Base-by-base conservation (phyloP, 2,329 filamentous ascomycete genomes). In the Atkinsonella hypoxylon region DNA sequence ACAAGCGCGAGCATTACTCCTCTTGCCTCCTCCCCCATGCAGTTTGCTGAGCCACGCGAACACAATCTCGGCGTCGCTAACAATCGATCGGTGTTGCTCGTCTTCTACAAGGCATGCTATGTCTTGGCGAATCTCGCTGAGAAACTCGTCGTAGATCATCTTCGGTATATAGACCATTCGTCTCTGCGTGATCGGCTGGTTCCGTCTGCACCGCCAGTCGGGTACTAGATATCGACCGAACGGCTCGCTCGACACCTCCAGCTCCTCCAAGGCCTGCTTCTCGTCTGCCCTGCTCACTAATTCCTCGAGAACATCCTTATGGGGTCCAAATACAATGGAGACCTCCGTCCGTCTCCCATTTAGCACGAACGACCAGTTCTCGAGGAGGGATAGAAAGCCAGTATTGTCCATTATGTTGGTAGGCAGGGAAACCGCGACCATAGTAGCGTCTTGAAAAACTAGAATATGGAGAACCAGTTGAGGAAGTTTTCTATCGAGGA, bases 131-230 rank as follows among this genome's bases (percentile, higher is more conserved):
- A 51, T 39, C 22, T 53, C 49, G 18, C 34, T 38, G 17, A 53
- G 32, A 13, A 53, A 39, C 10, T 51, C 46, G 2, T 51, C 46
- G 40, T 51, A 49, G 6, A 53, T 44, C 8, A 26, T 22, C 44
- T 53, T 45, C 15, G 52, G 52, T 18, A 53, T 48, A n/a, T 48
- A 51, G 20, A 53, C 49, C 46, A 51, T 53, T 40, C 52, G 50
- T 26, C 36, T 42, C 26, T 53, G 49, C 38, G 43, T 17, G 6
- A 41, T 32, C 15, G 47, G 34, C 3, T 47, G 38, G 3, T 18
- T 51, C 40, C 49, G 41, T 34, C 45, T 47, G 31, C 34, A 36
- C 41, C 41, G 49, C 46, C 52, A 49, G 5, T 39, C 34, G 7
- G 46, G 22, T 13, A 53, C 15, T 5, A 20, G 11, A 30, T 11